These are phyloP conservation scores for Butyriboletus appendiculatus DNA, from an alignment of 1,284 basidiomycete species.

Conservation along the genomic window DNA sequence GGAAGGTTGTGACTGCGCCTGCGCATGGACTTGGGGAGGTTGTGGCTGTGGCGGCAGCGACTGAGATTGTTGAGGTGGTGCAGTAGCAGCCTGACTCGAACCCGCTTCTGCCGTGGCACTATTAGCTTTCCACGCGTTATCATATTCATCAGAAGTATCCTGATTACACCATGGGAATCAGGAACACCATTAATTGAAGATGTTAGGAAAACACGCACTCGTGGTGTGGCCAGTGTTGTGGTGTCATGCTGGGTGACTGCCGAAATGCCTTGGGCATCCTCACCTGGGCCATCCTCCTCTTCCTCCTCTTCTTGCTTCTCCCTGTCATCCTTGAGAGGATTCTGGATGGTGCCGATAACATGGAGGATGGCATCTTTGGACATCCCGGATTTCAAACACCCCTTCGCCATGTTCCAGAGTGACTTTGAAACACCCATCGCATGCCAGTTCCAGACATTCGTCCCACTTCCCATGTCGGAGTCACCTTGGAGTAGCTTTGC, in stretches of 20 bases:
- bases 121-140: slow-evolving; percentile 58
- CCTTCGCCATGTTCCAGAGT: slow-evolving; percentile 69
- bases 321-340: slow-evolving; percentile 47
- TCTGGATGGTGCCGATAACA: slow-evolving; percentile 55
- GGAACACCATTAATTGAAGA: not conserved
- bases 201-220: slow-evolving; percentile 15
- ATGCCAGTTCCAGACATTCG: slow-evolving; percentile 70
- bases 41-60: slow-evolving; percentile 14
- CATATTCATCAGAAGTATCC: slow-evolving; percentile 50
- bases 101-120: slow-evolving; percentile 39
- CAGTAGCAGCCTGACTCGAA: slow-evolving; percentile 17
- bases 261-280: slow-evolving; percentile 21
- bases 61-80: slow-evolving; percentile 24
- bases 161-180: slow-evolving; percentile 15
- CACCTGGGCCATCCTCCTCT: slow-evolving; percentile 26
- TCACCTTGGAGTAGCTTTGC: slow-evolving; percentile 55
- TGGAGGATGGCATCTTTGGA: slow-evolving; percentile 58
- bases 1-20: slow-evolving; percentile 22
- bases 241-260: slow-evolving; percentile 22
- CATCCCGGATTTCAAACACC: slow-evolving; percentile 54
- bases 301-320: slow-evolving; percentile 41
- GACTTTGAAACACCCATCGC: slow-evolving; percentile 64
- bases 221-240: slow-evolving; percentile 28
- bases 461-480: slow-evolving; percentile 53
- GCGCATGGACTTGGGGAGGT: slow-evolving; percentile 20